Base-by-base conservation (phyloP, 2,329 filamentous ascomycete genomes). In the Arthrobotrys conoides region DNA sequence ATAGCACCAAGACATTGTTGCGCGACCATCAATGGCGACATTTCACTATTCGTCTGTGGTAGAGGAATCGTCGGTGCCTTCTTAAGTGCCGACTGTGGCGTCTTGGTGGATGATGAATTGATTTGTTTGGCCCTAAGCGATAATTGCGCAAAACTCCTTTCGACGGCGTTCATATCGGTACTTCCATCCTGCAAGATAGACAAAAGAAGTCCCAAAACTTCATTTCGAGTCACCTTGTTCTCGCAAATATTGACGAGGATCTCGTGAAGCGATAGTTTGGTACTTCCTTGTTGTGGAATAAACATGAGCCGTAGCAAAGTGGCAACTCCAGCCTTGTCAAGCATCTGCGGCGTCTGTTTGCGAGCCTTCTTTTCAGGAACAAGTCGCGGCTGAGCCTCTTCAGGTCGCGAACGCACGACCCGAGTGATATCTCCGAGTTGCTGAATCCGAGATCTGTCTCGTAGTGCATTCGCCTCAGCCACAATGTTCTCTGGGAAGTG, bases 301-400 rank as follows among this genome's bases (percentile, higher is more conserved):
- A 99, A 99, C 95, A 99, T 97, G 9, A 99, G 88, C n/a, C 96
- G 93, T 51, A 99, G 88, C 38, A 99, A 87, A n/a, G 96, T 98
- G 27, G 96, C 96, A 81, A 99, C 91, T 27, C 96, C 96, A 57
- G 94, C 89, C 85, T 97, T 97, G 84, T 99, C 96, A 33, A 99
- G 89, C 92, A 99, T 97, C 84, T 99, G 96, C 24, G 97, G 92
- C 73, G 96, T 92, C 22, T 93, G 91, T 79, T 92, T 92, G 72
- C 93, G 90, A 82, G 92, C 91, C 44, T 87, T 85, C 85, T 94
- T 95, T 83, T 88, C 88, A 0, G 83, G 65, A 61, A 79, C 30
- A 79, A 73, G 84, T 84, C 83, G 89, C 85, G 81, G 83, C 73
- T 84, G 84, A 44, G n/a, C 20, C 53, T 86, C 86, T 69, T 86